Evolutionary conservation across 805 yeast genomes (phyloP), one percentile per base, ranked within the genome.

Genomic region (Kodamaea kaohsiungensis): DNA sequence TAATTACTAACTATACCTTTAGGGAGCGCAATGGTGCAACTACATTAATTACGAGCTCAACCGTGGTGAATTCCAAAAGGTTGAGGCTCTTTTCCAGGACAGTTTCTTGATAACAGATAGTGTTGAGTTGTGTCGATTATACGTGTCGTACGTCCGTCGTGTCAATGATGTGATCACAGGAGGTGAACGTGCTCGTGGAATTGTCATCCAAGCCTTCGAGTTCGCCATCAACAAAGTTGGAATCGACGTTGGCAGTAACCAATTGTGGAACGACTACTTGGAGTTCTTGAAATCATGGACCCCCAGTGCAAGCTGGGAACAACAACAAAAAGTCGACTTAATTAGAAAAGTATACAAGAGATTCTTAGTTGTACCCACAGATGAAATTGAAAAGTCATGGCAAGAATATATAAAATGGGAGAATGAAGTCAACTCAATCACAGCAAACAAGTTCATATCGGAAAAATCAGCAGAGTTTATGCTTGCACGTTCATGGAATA

Each of bases 381-480:
- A 80, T 49, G 83, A 85, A 56, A 72, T 93, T 48, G 97, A 92
- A 66, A 78, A 77, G 18, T 75, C 88, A 53, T 93, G 99, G 99
- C 76, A 82, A 55, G 84, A 76, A 49, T 93, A 91, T 69, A 86
- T 89, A 18, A 76, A 79, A 55, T 95, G 95, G 85, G 98, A 93
- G 69, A 89, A 86, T 61, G 87, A 85, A 39, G 72, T 85, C 16
- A 88, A 88, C 64, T 76, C 87, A 37, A 73, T 87, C 16, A 88
- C 92, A 2, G 95, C 97, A 2, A 84, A 96, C 63, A 90, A 89
- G 68, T 85, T 87, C 65, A 86, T 92, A 51, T 85, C 89, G 45
- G 98, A 92, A 61, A 79, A 84, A 56, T 88, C 96, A 10, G 85
- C 89, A 2, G 87, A 84, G 12, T 95, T 91, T 66, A 89, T 93